Conservation (phyloP, 805 yeast species). For the Candida michaelii region DNA sequence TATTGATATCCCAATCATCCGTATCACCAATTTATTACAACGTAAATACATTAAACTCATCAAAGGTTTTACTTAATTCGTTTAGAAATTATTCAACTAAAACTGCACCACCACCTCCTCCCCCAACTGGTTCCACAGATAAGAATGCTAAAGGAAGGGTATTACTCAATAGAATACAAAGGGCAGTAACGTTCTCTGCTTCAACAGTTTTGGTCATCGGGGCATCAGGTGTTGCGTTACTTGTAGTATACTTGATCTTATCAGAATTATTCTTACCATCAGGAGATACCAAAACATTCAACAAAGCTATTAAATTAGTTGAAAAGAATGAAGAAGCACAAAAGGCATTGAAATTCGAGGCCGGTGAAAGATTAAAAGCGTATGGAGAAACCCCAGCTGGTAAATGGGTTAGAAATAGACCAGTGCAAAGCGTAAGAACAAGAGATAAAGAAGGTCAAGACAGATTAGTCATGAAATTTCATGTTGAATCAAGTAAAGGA, state of each 20-base stretch:
- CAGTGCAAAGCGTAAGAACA: constrained; percentile 66
- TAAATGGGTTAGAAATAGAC: constrained; percentile 87
- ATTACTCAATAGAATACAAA: constrained; percentile 47
- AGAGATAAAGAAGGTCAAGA: constrained; percentile 76
- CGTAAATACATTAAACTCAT: background rate
- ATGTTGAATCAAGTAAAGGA: constrained; percentile 67
- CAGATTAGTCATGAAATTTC: constrained; percentile 80
- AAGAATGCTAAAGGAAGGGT: constrained; percentile 41
- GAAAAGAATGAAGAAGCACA: constrained; percentile 67
- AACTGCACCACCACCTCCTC: constrained; percentile 27
- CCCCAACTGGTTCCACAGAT: constrained; percentile 35
- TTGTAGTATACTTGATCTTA: constrained; percentile 71
- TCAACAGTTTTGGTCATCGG: constrained; percentile 65
- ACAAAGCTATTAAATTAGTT: constrained; percentile 75
- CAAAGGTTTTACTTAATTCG: constrained; percentile 1
- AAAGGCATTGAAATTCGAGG: constrained; percentile 51
- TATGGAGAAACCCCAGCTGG: constrained; percentile 74
- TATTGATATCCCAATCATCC: background rate
- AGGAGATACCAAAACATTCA: constrained; percentile 88
- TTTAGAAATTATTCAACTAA: constrained; percentile 18
- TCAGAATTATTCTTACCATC: constrained; percentile 83
- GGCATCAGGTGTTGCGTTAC: constrained; percentile 66
- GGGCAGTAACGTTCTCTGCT: constrained; percentile 60
- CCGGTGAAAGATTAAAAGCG: constrained; percentile 70
- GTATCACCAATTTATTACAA: background rate